Evolutionary conservation across 2,329 filamentous ascomycete species (phyloP), one percentile per base, ranked within the genome.

Genomic region (Ophiostoma perfectum): DNA sequence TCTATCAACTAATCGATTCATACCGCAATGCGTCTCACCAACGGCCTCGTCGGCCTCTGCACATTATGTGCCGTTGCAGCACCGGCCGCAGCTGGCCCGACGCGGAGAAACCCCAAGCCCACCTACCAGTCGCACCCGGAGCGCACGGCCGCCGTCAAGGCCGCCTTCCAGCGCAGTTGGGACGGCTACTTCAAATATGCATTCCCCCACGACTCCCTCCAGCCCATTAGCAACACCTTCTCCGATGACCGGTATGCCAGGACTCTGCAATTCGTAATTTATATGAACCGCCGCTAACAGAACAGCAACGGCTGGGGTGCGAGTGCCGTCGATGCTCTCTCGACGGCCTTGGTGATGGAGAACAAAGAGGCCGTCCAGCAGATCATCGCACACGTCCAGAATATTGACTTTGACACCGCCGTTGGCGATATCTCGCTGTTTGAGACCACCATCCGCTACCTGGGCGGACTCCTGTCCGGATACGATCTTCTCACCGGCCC

Each of bases 371-470:
- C 91, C 38, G 87, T 95, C 14, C 80, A 88, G 58, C 81, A 87
- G 67, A 93, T 96, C 71, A 78, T 96, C 27, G 81, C 89, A 5
- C 88, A 88, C 75, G 84, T 96, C 63, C 83, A 86, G 0, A 84
- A 78, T 0, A 89, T 96, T 74, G 81, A 96, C 77, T 96, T 91
- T 75, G 83, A 83, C 58, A 80, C 81, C 11, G 90, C 89, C 0
- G 74, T 81, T 2, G 77, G 81, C 1, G 78, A 81, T 9, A 87
- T 96, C 65, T 94, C 90, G 49, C 78, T 97, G 7, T 97, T 97
- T 74, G 93, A 97, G 78, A 96, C 92, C 0, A 97, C 91, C 0
- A 96, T 97, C 74, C 88, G 93, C 41, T 96, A 96, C 74, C 80
- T 97, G 0, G 93, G 86, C 9, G 93, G 92, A 16, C 82, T 97